A percentile compares a stretch with the other conserved stretches of the same genome.
phyloP scores from a whole-genome alignment of 2,329 filamentous ascomycete species.

The Monosporascus sp. region DNA sequence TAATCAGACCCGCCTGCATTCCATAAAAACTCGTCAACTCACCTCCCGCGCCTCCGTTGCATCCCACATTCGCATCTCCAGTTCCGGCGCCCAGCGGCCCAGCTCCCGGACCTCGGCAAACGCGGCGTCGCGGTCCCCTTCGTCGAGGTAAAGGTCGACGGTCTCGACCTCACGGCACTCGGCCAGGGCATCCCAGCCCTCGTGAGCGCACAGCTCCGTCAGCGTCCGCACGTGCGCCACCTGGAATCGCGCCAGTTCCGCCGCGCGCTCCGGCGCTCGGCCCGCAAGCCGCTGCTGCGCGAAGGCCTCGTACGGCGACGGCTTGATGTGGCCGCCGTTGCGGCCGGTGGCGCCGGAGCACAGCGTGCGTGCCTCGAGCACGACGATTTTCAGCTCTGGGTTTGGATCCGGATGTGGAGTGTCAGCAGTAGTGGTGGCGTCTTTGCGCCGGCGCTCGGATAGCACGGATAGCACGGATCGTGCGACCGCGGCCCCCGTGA shows the following conservation, averaged over 20 bases:
- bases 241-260: conserved; percentile 37
- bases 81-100: conserved; percentile 33
- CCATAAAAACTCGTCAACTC: conserved; percentile 5
- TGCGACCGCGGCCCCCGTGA: conserved; percentile 40
- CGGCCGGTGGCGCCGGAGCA: conserved; percentile 49
- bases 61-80: conserved; percentile 29
- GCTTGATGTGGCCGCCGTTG: conserved; percentile 48
- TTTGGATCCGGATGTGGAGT: no score
- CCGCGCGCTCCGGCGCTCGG: conserved; percentile 31
- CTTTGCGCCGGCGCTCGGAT: conserved; percentile 1
- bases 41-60: conserved; percentile 27
- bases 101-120: conserved; percentile 28
- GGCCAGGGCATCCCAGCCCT: conserved; percentile 24
- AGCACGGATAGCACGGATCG: conserved; percentile 22
- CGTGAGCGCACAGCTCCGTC: conserved; percentile 29
- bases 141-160: conserved; percentile 39
- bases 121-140: conserved; percentile 28
- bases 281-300: conserved; percentile 19
- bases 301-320: conserved; percentile 37
- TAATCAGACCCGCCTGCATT: background rate
- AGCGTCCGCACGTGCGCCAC: conserved; percentile 35
- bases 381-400: conserved; percentile 27
- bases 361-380: conserved; percentile 45
- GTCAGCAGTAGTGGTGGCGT: no score
- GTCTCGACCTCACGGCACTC: conserved; percentile 41